These are phyloP conservation scores for Noccaea caerulescens DNA, from an alignment of 345 rosid genomes.

Conservation along the genomic window DNA sequence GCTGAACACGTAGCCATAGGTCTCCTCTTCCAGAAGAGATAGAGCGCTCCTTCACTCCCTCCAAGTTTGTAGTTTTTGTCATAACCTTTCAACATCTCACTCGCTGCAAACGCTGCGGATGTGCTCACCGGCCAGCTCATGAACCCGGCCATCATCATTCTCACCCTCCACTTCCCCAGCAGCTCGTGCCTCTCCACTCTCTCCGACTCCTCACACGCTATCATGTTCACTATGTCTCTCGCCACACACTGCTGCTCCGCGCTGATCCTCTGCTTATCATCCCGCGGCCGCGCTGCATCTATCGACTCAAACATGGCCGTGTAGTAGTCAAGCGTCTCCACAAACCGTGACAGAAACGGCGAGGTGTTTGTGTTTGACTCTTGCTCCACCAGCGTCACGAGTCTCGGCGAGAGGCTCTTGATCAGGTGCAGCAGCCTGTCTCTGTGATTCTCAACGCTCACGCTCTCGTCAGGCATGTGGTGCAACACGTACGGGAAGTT, in stretches of 20 bases:
- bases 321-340: conserved; percentile 70
- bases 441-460: conserved; percentile 72
- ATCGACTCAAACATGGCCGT: conserved; percentile 85
- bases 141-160: conserved; percentile 77
- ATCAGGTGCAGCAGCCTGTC: conserved; percentile 78
- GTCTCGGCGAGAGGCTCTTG: conserved; percentile 78
- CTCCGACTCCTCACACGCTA: conserved; percentile 78
- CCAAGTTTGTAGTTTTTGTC: conserved; percentile 54
- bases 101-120: conserved; percentile 47
- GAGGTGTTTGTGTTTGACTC: conserved; percentile 86
- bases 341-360: conserved; percentile 65
- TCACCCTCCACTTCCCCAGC: conserved; percentile 70
- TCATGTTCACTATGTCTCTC: conserved; percentile 84
- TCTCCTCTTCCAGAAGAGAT: conserved; percentile 71
- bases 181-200: conserved; percentile 86
- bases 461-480: conserved; percentile 99
- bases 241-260: conserved; percentile 92
- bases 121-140: conserved; percentile 50
- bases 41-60: conserved; percentile 61
- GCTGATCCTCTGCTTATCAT: conserved; percentile 67
- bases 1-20: conserved; percentile 73
- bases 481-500: conserved; percentile 86
- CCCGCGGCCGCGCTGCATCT: conserved; percentile 59
- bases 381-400: conserved; percentile 78
- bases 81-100: conserved; percentile 53